These are phyloP conservation scores for Pseudevernia furfuracea DNA, from an alignment of 495 filamentous ascomycete genomes.

Conservation along the genomic window DNA sequence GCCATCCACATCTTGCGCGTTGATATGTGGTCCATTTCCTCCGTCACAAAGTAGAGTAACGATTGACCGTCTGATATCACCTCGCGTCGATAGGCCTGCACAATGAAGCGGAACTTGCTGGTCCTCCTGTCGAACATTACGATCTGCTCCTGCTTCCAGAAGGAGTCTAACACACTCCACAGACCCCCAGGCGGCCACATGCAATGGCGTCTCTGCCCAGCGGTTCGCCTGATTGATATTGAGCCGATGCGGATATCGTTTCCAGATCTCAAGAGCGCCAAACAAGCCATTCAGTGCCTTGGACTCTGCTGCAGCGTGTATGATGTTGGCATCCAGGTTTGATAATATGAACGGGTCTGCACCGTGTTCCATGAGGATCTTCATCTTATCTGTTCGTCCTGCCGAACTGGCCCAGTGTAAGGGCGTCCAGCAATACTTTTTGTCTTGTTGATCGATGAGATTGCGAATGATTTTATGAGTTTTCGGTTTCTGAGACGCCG, in stretches of 20 bases:
- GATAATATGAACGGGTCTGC: constrained; percentile 20
- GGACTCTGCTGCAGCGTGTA: constrained; percentile 19
- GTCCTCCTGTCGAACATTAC: constrained; percentile 15
- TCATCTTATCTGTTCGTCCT: constrained; percentile 16
- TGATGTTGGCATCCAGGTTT: constrained; percentile 17
- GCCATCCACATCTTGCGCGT: constrained; percentile 16
- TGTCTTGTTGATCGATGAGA: constrained; percentile 17
- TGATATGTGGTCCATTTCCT: not conserved
- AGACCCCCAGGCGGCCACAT: constrained; percentile 18
- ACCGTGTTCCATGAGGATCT: constrained; percentile 14
- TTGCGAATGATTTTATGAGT: constrained; percentile 18
- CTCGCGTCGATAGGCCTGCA: constrained; percentile 14
- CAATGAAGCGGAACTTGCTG: constrained; percentile 17
- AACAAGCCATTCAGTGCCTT: constrained; percentile 9
- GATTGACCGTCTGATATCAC: constrained; percentile 11
- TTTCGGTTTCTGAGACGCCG: constrained; percentile 16
- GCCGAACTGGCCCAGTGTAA: constrained; percentile 21
- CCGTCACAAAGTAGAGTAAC: constrained; percentile 7
- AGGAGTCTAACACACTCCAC: constrained; percentile 7
- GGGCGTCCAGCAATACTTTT: constrained; percentile 20
- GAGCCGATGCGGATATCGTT: constrained; percentile 13
- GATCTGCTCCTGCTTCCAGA: constrained; percentile 16
- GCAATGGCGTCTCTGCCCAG: constrained; percentile 17
- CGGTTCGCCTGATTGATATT: constrained; percentile 18
- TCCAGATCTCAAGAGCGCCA: constrained; percentile 15